Conservation (phyloP, 768 basidiomycete genomes). For the Pholiota molesta region DNA sequence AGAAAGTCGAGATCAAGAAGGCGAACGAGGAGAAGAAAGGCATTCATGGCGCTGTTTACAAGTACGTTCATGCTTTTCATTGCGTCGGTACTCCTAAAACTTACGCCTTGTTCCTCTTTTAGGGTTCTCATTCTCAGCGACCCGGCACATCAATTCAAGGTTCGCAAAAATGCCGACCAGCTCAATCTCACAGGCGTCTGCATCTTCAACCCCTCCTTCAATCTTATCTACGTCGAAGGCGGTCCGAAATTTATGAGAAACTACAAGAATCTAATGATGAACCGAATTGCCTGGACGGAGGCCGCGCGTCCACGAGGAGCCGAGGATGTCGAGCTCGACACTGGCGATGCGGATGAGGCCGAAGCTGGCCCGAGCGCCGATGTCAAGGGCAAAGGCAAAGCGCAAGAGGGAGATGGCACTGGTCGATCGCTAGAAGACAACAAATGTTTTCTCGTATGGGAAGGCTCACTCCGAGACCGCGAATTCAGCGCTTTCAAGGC, state of each 20-base stretch:
- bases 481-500: slow-evolving; percentile 81
- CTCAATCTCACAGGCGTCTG: slow-evolving; percentile 85
- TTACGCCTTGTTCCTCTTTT: not conserved
- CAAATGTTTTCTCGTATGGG: slow-evolving; percentile 90
- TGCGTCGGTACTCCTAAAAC: not conserved
- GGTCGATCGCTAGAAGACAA: slow-evolving; percentile 79
- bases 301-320: slow-evolving; percentile 77
- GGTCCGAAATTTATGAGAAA: slow-evolving; percentile 81
- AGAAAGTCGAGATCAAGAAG: slow-evolving; percentile 88
- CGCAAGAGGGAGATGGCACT: slow-evolving; percentile 37
- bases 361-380: slow-evolving; percentile 10
- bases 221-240: slow-evolving; percentile 93
- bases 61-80: slow-evolving; percentile 53
- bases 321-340: slow-evolving; percentile 71
- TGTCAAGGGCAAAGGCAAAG: slow-evolving; percentile 22
- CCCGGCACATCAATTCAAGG: slow-evolving; percentile 93
- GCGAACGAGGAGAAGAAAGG: slow-evolving; percentile 86
- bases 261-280: slow-evolving; percentile 85
- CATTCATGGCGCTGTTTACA: slow-evolving; percentile 85
- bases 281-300: slow-evolving; percentile 94
- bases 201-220: slow-evolving; percentile 89
- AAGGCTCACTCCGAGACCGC: slow-evolving; percentile 84
- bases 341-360: slow-evolving; percentile 42
- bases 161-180: slow-evolving; percentile 95
- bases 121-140: slow-evolving; percentile 91